A percentile compares a stretch with the other conserved stretches of the same genome.
Conservation (phyloP, 2,329 filamentous ascomycete genomes). For the Fusarium papillatum region DNA sequence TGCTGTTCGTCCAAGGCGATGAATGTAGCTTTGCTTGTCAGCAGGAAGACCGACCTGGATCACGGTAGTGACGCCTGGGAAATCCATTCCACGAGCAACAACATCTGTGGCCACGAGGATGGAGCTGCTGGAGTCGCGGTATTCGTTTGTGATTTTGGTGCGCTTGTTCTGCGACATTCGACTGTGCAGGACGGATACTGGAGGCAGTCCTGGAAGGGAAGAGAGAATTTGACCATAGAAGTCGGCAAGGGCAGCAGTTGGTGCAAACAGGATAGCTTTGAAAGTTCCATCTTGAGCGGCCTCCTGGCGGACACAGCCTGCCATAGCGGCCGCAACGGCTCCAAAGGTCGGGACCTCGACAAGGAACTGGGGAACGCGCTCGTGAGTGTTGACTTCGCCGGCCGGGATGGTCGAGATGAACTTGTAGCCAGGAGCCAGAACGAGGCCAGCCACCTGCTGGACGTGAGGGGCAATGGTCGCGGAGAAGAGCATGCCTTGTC, state of each 20-base stretch:
- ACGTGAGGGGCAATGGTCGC: slow-evolving; percentile 88
- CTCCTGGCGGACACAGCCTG: slow-evolving; percentile 68
- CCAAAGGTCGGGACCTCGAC: slow-evolving; percentile 78
- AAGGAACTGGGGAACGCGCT: slow-evolving; percentile 80
- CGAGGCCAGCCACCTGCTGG: slow-evolving; percentile 78
- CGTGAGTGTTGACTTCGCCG: slow-evolving; percentile 82
- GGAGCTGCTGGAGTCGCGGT: slow-evolving; percentile 63
- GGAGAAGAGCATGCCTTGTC: slow-evolving; percentile 86
- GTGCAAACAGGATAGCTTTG: slow-evolving; percentile 89
- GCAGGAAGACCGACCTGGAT: slow-evolving; percentile 73
- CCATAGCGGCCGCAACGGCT: slow-evolving; percentile 72
- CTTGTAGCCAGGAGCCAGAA: slow-evolving; percentile 79
- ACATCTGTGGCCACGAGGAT: slow-evolving; percentile 80
- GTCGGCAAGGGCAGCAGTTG: slow-evolving; percentile 67
- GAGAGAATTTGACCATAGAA: slow-evolving; percentile 63
- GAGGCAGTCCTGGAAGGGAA: slow-evolving; percentile 54
- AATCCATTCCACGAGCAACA: slow-evolving; percentile 80
- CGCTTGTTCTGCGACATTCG: slow-evolving; percentile 65
- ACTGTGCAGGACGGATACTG: slow-evolving; percentile 62
- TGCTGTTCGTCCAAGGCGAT: slow-evolving; percentile 76
- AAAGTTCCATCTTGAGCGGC: slow-evolving; percentile 65
- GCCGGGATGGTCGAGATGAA: slow-evolving; percentile 85
- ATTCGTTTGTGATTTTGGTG: slow-evolving; percentile 72
- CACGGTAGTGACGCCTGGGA: slow-evolving; percentile 77
- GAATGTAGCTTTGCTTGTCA: slow-evolving; percentile 75